Percentiles rank a stretch among this genome's conserved stretches.
phyloP scores from a whole-genome alignment of 768 basidiomycete species.

The Leucogyrophana mollusca region DNA sequence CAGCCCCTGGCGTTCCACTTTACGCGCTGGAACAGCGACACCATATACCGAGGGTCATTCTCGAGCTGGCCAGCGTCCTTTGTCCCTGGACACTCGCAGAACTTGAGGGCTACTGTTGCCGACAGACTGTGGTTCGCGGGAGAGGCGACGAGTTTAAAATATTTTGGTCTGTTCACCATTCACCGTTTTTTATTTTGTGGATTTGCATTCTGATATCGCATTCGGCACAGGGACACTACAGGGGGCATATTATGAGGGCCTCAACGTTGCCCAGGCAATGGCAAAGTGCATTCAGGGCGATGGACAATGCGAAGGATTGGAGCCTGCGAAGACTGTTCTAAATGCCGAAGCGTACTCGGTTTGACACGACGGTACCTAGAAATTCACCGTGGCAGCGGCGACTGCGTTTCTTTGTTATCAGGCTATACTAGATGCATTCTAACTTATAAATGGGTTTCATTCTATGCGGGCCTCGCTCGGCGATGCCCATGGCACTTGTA shows the following conservation, averaged over 20 bases:
- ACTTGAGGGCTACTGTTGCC: conserved; percentile 53
- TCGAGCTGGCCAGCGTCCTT: conserved; percentile 72
- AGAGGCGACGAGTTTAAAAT: conserved; percentile 56
- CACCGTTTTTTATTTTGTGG: neutral
- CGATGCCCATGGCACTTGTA: too few species aligned
- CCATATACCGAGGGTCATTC: conserved; percentile 46
- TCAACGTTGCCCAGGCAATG: conserved; percentile 36
- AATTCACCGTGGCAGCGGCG: too few species aligned
- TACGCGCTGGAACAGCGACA: conserved; percentile 52
- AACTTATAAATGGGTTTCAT: too few species aligned
- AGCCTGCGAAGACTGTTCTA: conserved; percentile 24
- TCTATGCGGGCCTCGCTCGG: too few species aligned
- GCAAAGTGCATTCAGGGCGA: conserved; percentile 38
- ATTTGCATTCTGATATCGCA: neutral
- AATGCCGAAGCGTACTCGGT: conserved; percentile 34
- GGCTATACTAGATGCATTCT: too few species aligned
- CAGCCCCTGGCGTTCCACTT: conserved; percentile 56
- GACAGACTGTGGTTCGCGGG: conserved; percentile 60
- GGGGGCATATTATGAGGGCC: conserved; percentile 58
- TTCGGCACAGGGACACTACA: conserved; percentile 47
- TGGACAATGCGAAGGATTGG: conserved; percentile 21
- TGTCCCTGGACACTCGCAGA: conserved; percentile 49
- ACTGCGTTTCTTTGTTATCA: too few species aligned
- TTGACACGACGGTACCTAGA: too few species aligned
- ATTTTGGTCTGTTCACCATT: conserved; percentile 51